phyloP scores from a whole-genome alignment of 2,329 filamentous ascomycete genomes.

The Colletotrichum caudatum region DNA sequence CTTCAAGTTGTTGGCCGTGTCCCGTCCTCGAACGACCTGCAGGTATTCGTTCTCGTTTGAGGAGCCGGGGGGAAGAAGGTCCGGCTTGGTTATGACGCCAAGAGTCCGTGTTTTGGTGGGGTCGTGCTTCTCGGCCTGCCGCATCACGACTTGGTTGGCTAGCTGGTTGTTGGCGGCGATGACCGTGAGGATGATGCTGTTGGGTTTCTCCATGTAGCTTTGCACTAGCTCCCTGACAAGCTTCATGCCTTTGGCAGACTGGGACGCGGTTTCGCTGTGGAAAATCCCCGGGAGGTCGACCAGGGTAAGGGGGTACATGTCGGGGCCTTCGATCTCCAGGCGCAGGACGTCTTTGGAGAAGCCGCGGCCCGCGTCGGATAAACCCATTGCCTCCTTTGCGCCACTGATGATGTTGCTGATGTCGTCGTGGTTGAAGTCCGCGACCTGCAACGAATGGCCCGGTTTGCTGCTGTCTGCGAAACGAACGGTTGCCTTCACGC shows the following conservation, averaged over 20 bases:
- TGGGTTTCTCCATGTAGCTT: conserved; percentile 66
- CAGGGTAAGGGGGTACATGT: conserved; percentile 61
- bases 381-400: conserved; percentile 64
- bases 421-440: conserved; percentile 48
- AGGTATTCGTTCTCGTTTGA: conserved; percentile 55
- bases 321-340: conserved; percentile 59
- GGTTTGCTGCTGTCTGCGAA: conserved; percentile 47
- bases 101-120: conserved; percentile 60
- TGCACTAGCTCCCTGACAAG: conserved; percentile 55
- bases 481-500: conserved; percentile 59
- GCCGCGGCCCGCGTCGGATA: conserved; percentile 46
- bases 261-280: conserved; percentile 48
- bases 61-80: conserved; percentile 54
- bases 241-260: conserved; percentile 48
- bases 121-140: conserved; percentile 58
- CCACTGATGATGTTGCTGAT: conserved; percentile 63
- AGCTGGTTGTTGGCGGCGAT: conserved; percentile 63
- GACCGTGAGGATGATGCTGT: conserved; percentile 71
- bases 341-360: conserved; percentile 62
- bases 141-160: conserved; percentile 64
- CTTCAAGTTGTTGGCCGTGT: conserved; percentile 48
- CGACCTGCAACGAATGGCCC: conserved; percentile 48
- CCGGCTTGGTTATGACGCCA: conserved; percentile 70
- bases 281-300: conserved; percentile 67
- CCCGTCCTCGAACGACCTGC: conserved; percentile 50